Conservation (phyloP, 2,329 filamentous ascomycete genomes). For the Aspergillus tamarii region DNA sequence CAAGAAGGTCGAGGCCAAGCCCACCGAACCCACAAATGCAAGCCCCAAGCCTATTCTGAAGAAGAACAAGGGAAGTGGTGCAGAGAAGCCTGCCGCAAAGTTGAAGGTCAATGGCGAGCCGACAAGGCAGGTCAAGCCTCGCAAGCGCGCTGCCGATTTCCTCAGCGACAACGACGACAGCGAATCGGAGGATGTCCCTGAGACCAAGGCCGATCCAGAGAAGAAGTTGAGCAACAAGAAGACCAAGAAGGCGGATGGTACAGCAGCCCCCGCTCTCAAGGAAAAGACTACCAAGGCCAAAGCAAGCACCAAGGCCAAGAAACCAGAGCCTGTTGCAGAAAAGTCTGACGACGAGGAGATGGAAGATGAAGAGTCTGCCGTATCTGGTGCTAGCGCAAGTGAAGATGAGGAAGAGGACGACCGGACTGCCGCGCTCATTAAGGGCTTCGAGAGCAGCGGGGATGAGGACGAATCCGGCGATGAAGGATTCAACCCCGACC, state of each 20-base stretch:
- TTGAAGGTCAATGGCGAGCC: slow-evolving; percentile 39
- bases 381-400: slow-evolving; percentile 27
- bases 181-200: slow-evolving; percentile 27
- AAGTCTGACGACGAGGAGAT: slow-evolving; percentile 39
- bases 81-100: slow-evolving; percentile 28
- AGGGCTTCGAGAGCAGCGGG: slow-evolving; percentile 59
- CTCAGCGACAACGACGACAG: slow-evolving; percentile 47
- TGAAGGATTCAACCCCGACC: slow-evolving; percentile 50
- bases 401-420: slow-evolving; percentile 50
- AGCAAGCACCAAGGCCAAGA: slow-evolving; percentile 46
- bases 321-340: slow-evolving; percentile 46
- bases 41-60: slow-evolving; percentile 38
- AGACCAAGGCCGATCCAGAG: slow-evolving; percentile 22
- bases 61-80: slow-evolving; percentile 30
- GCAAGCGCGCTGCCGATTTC: slow-evolving; percentile 54
- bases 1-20: slow-evolving; percentile 52
- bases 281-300: slow-evolving; percentile 39
- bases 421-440: slow-evolving; percentile 57
- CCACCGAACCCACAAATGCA: slow-evolving; percentile 31
- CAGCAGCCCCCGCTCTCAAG: slow-evolving; percentile 35
- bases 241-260: slow-evolving; percentile 37
- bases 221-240: slow-evolving; percentile 55
- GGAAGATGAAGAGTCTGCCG: slow-evolving; percentile 20
- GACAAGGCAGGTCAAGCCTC: slow-evolving; percentile 44
- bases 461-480: slow-evolving; percentile 55